A percentile compares a stretch with the other conserved stretches of the same genome.
phyloP scores from a whole-genome alignment of 805 yeast species.

The Starmerella scarabaei region DNA sequence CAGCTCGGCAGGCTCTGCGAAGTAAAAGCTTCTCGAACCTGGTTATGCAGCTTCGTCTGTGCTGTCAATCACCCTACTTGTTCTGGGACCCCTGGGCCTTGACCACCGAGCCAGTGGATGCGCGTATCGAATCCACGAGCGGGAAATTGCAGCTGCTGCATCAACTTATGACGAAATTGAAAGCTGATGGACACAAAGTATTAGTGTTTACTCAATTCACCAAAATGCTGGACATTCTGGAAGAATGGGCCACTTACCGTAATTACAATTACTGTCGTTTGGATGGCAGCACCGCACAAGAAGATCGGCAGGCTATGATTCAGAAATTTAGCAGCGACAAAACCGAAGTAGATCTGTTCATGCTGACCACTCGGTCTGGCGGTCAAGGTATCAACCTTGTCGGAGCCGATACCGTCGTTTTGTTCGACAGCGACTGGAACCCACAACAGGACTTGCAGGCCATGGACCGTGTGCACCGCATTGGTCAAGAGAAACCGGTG shows the following conservation, averaged over 20 bases:
- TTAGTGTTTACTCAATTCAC: constrained; percentile 83
- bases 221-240: constrained; percentile 62
- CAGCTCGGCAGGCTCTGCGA: constrained; percentile 32
- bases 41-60: constrained; percentile 72
- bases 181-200: constrained; percentile 47
- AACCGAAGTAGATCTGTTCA: constrained; percentile 37
- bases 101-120: constrained; percentile 26
- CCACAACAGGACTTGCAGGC: constrained; percentile 96
- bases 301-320: constrained; percentile 52
- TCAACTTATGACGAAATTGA: constrained; percentile 43
- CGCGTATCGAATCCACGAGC: constrained; percentile 40
- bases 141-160: constrained; percentile 62
- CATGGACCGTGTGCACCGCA: constrained; percentile 87
- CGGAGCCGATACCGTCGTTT: constrained; percentile 77
- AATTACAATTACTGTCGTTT: constrained; percentile 42
- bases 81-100: constrained; percentile 62
- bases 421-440: constrained; percentile 93
- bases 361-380: constrained; percentile 86
- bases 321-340: constrained; percentile 34
- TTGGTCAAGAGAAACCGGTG: constrained; percentile 81
- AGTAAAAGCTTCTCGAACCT: constrained; percentile 48
- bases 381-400: constrained; percentile 83
- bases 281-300: constrained; percentile 64
- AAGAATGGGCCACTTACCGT: constrained; percentile 53
- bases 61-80: constrained; percentile 75